Conservation (phyloP, 768 basidiomycete genomes). For the Agaricus subrufescens region DNA sequence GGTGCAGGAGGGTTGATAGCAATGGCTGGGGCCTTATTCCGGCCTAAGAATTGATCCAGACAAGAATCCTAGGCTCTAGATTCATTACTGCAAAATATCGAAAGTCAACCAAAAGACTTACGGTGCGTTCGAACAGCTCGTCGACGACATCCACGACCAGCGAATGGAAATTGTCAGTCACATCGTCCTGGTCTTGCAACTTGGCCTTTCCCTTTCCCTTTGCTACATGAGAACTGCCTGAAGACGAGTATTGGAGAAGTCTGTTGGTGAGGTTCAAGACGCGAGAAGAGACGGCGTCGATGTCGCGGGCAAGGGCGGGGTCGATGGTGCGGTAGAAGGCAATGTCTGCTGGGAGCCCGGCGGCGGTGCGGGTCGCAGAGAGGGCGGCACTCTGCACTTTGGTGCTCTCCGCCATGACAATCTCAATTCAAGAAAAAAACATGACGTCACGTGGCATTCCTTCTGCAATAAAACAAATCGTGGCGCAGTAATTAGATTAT, state of each 20-base stretch:
- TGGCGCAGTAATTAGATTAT: too few relatives aligned
- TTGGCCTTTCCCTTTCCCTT: conserved; percentile 51
- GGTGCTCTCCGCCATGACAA: conserved; percentile 21
- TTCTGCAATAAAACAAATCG: too few relatives aligned
- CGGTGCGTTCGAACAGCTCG: conserved; percentile 77
- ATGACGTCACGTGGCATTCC: too few relatives aligned
- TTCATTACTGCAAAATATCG: neutral
- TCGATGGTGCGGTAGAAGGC: conserved; percentile 90
- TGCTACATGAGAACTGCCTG: conserved; percentile 28
- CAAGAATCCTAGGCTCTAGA: conserved; percentile 60
- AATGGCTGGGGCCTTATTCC: conserved; percentile 64
- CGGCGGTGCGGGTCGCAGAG: conserved; percentile 57
- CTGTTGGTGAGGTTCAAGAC: conserved; percentile 65
- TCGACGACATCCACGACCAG: conserved; percentile 84
- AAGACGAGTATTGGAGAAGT: conserved; percentile 50
- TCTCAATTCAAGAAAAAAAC: too few relatives aligned
- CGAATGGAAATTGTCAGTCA: conserved; percentile 77
- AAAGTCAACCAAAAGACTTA: conserved; percentile 26
- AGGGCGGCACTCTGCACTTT: conserved; percentile 58
- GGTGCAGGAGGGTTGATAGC: conserved; percentile 40
- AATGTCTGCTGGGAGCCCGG: conserved; percentile 67
- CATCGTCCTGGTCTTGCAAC: conserved; percentile 69
- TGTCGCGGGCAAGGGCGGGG: conserved; percentile 54
- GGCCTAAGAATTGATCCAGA: conserved; percentile 73
- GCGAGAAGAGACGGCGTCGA: conserved; percentile 66